phyloP scores from a whole-genome alignment of 257 asterid genomes.

The Avicennia marina region DNA sequence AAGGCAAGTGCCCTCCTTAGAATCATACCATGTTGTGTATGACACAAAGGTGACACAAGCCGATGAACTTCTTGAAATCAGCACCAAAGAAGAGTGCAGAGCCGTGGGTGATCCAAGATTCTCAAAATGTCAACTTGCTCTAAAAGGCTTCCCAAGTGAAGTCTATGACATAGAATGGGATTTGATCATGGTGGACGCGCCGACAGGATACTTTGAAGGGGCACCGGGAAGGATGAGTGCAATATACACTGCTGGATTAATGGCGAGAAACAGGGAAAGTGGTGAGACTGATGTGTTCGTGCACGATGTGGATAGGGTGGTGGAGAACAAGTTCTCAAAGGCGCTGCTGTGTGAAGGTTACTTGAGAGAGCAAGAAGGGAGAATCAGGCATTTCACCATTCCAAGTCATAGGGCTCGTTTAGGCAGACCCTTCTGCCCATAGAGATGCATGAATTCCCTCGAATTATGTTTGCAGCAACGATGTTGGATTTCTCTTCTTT shows the following conservation, averaged over 20 bases:
- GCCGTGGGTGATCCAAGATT: constrained; percentile 61
- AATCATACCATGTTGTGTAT: constrained; percentile 64
- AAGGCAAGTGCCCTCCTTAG: constrained; percentile 44
- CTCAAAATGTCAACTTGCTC: constrained; percentile 60
- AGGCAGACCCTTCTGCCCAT: constrained; percentile 73
- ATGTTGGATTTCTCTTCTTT: too few species aligned
- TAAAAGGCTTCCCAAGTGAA: constrained; percentile 54
- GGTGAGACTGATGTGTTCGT: constrained; percentile 85
- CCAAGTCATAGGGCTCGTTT: constrained; percentile 58
- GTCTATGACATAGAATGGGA: constrained; percentile 81
- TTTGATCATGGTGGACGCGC: constrained; percentile 90
- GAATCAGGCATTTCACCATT: constrained; percentile 68
- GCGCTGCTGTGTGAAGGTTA: constrained; percentile 77
- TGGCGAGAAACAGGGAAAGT: constrained; percentile 62
- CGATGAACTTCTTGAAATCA: constrained; percentile 51
- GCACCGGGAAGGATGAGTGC: constrained; percentile 94
- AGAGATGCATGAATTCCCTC: not conserved
- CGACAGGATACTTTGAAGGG: constrained; percentile 68
- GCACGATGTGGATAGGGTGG: constrained; percentile 76
- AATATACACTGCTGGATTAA: constrained; percentile 74
- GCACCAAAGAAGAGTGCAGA: constrained; percentile 47
- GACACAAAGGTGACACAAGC: constrained; percentile 69
- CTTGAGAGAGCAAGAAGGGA: constrained; percentile 56
- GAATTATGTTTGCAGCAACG: too few species aligned
- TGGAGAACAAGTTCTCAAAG: constrained; percentile 74